Base-by-base conservation (phyloP, 2,329 filamentous ascomycete genomes). In the Colletotrichum orchidophilum region DNA sequence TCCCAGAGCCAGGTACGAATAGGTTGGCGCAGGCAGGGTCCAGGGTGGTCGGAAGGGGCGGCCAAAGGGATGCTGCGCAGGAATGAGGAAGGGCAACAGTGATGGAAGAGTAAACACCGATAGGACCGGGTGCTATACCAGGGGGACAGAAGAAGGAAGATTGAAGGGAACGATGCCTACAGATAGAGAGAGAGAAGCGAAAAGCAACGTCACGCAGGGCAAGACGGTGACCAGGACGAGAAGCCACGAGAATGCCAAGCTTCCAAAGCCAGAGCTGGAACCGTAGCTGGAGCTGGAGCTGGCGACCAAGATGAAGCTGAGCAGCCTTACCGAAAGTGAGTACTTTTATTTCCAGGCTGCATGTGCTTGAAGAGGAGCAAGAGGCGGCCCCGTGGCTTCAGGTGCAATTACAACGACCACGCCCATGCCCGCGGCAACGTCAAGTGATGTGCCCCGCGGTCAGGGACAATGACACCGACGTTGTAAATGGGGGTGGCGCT, bases 401-500 rank as follows among this genome's bases (percentile, higher is more conserved):
- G 58, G 31, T 33, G 31, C 68, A 59, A 67, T 63, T 46, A 39
- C 67, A 35, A 53, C 24, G 18, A 24, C 15, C 55, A 58, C 57
- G 18, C 52, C 59, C 64, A 66, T 63, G 21, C 39, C 35, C 57
- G 21, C 55, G 27, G 50, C 15, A 29, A 29, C 26, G 50, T 54
- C 42, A 61, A 61, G 39, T 8, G 39, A n/a, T 27, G 31, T 15
- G 58, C 42, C 58, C 58, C n/a, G 58, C 42, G 58, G 58, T n/a
- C 29, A 61, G 39, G 18, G 18, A 26, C n/a, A 21, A 31, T 18
- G 21, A 13, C 39, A 9, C 18, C 18, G 26, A n/a, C 18, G 5
- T 15, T 61, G 39, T 70, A 42, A 62, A 52, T 66, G 54, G 50
- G 50, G 42, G 50, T 70, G 63, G 67, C 67, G 63, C 49, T 50